phyloP scores from a whole-genome alignment of 1,284 basidiomycete species.

The Microbotryum violaceum region DNA sequence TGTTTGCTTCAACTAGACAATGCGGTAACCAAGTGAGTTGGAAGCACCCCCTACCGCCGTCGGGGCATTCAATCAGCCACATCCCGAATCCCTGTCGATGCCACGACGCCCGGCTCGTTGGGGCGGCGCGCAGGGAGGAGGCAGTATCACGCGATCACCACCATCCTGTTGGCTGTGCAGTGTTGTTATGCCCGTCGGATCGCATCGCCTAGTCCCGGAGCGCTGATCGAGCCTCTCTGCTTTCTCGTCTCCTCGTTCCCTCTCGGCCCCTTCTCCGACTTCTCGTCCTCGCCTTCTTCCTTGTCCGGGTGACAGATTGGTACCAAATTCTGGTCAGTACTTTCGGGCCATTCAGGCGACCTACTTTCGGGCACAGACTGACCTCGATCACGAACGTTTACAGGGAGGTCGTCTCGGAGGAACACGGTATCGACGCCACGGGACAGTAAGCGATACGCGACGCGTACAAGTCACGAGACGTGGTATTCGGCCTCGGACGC shows the following conservation, averaged over 20 bases:
- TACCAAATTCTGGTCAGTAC: constrained; percentile 89
- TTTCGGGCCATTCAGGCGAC: background rate
- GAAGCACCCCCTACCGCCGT: background rate
- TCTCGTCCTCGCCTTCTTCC: background rate
- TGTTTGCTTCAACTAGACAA: constrained; percentile 44
- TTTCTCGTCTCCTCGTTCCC: background rate
- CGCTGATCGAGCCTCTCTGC: background rate
- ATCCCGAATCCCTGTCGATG: background rate
- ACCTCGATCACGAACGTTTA: background rate
- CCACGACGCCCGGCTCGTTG: background rate
- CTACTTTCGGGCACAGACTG: background rate
- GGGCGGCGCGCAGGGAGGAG: background rate
- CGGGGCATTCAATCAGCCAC: background rate
- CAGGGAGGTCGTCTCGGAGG: constrained; percentile 66
- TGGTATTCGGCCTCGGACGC: background rate
- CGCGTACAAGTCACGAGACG: background rate
- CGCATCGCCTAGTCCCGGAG: background rate
- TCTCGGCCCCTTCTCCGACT: background rate
- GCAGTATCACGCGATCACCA: background rate
- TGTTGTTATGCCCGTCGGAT: background rate
- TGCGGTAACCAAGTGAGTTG: constrained; percentile 85
- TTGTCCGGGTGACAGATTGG: constrained; percentile 19
- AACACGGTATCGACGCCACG: constrained; percentile 54
- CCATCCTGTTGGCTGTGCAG: background rate
- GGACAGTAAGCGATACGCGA: background rate